Conservation (phyloP, 768 basidiomycete species). For the Lepiota venenata region DNA sequence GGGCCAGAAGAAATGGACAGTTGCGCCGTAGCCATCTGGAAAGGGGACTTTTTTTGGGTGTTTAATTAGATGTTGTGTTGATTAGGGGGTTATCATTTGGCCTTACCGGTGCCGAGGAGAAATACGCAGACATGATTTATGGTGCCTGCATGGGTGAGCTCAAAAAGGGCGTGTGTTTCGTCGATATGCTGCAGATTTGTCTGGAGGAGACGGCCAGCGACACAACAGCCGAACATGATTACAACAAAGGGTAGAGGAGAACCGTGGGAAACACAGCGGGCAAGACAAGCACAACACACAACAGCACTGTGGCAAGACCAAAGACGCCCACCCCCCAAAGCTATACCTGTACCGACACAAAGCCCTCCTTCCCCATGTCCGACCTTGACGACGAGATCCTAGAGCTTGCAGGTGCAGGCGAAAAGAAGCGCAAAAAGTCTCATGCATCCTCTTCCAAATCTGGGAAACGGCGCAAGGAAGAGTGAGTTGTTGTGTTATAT, state of each 20-base stretch:
- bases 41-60: slow-evolving; percentile 55
- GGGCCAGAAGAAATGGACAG: slow-evolving; percentile 85
- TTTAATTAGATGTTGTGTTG: background rate
- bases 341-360: too few species aligned
- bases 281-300: too few species aligned
- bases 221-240: slow-evolving; percentile 75
- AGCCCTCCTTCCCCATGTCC: too few species aligned
- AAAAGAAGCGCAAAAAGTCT: slow-evolving; percentile 62
- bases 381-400: slow-evolving; percentile 73
- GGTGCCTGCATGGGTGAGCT: slow-evolving; percentile 62
- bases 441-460: slow-evolving; percentile 38
- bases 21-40: slow-evolving; percentile 79
- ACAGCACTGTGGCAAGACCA: too few species aligned
- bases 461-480: slow-evolving; percentile 67
- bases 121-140: slow-evolving; percentile 90
- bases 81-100: background rate
- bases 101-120: slow-evolving; percentile 70
- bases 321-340: too few species aligned
- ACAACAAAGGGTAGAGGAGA: background rate
- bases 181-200: slow-evolving; percentile 81
- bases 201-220: slow-evolving; percentile 75
- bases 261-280: background rate
- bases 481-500: slow-evolving; percentile 43
- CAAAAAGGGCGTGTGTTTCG: slow-evolving; percentile 79
- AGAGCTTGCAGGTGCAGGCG: slow-evolving; percentile 69